These are phyloP conservation scores for Botryosphaeria dothidea DNA, from an alignment of 2,329 filamentous ascomycete genomes.

Conservation along the genomic window DNA sequence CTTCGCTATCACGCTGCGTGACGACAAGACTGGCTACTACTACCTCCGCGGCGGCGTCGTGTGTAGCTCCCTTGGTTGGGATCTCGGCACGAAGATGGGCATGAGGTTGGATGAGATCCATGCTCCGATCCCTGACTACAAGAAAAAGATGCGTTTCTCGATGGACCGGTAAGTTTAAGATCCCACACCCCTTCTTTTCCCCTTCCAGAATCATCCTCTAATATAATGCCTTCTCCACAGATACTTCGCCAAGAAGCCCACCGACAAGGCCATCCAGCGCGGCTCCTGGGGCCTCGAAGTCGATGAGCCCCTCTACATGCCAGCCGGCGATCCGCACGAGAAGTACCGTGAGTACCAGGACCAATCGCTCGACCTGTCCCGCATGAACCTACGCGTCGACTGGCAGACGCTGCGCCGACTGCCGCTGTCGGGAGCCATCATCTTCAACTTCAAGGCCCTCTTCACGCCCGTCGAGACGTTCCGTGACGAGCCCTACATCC, in stretches of 20 bases:
- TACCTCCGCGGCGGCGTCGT: constrained; percentile 73
- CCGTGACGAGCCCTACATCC: constrained; percentile 70
- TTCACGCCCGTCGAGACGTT: constrained; percentile 76
- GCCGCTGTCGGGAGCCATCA: constrained; percentile 71
- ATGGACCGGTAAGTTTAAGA: constrained; percentile 70
- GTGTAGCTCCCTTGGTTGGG: constrained; percentile 81
- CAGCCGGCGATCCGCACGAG: constrained; percentile 66
- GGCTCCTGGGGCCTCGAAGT: constrained; percentile 83
- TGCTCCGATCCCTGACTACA: constrained; percentile 74
- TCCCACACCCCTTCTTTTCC: background rate
- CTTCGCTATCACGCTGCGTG: constrained; percentile 74
- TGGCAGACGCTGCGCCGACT: constrained; percentile 85
- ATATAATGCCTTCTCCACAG: constrained; percentile 43
- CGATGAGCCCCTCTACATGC: constrained; percentile 73
- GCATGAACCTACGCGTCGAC: constrained; percentile 74
- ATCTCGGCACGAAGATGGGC: constrained; percentile 72
- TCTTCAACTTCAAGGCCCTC: constrained; percentile 87
- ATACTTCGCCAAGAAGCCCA: constrained; percentile 78
- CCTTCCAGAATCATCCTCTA: background rate
- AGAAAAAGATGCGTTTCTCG: constrained; percentile 82
- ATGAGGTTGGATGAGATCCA: constrained; percentile 72
- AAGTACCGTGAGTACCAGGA: constrained; percentile 60
- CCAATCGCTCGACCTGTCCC: constrained; percentile 55
- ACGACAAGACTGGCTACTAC: constrained; percentile 71
- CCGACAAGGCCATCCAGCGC: constrained; percentile 75